Base-by-base conservation (phyloP, 495 filamentous ascomycete genomes). In the Apodospora peruviana region DNA sequence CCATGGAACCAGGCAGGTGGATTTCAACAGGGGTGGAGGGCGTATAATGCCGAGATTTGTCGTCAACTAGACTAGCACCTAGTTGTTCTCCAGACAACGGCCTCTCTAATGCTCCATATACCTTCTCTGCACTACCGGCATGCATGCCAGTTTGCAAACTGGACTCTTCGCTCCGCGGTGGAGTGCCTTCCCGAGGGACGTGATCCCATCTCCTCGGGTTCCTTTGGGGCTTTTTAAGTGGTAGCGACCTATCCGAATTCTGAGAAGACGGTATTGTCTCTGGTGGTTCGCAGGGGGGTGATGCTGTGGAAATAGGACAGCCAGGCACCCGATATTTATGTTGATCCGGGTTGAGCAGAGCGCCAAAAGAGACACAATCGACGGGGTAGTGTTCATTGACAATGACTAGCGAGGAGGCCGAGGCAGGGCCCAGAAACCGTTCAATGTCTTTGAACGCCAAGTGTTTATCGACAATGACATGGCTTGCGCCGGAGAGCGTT, bases 371-470 rank as follows among this genome's bases (percentile, higher is more conserved):
- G 27, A 93, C 80, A 46, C 90, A 96, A 12, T 96, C 88, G 0
- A 88, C 65, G 3, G 87, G 81, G 58, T 90, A 98, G 2, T 71
- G 66, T 43, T 93, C 88, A 49, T 90, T 86, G 14, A 96, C 90
- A 17, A 69, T 51, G 24, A 56, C 37, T 18, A 58, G 48, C 56
- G 69, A 59, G 48, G 81, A 75, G 3, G 79, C 72, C 27, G 83
- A 54, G 5, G 71, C 60, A 5, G 75, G 43, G 21, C 79, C 78
- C 7, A 94, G 65, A 45, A 77, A 70, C 27, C 64, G 70, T 17
- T 86, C 53, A n/a, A 96, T 69, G 50, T 93, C 79, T 5, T 72
- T 63, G 55, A 81, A 91, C 3, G 64, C 72, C 40, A 93, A 60
- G 1, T 64, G 65, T 43, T 82, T 85, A 57, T 96, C 93, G 4